These are phyloP conservation scores for Stropharia rugosoannulata DNA, from an alignment of 768 basidiomycete species.

Conservation along the genomic window DNA sequence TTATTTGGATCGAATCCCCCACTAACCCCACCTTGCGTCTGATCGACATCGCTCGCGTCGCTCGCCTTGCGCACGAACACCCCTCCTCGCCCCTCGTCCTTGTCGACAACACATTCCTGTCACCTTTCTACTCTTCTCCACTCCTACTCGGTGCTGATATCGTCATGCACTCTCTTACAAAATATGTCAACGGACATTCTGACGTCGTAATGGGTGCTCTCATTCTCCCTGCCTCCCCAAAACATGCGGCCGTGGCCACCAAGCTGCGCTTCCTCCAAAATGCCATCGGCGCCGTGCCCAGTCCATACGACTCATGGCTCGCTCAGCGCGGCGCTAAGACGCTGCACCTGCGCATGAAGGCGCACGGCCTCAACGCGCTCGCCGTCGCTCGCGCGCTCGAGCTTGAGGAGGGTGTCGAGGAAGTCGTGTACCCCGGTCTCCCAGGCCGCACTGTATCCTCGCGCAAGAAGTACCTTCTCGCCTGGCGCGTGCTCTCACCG, in stretches of 20 bases:
- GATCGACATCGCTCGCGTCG: conserved; percentile 76
- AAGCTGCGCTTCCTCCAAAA: conserved; percentile 88
- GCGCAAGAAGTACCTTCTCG: conserved; percentile 51
- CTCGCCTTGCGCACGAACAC: conserved; percentile 60
- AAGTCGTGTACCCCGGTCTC: conserved; percentile 87
- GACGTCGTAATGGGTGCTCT: conserved; percentile 91
- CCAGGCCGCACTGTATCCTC: conserved; percentile 46
- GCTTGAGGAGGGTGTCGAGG: conserved; percentile 58
- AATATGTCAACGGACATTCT: conserved; percentile 93
- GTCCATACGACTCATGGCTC: conserved; percentile 87
- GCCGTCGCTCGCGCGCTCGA: conserved; percentile 65
- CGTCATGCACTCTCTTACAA: conserved; percentile 81
- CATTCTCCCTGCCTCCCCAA: conserved; percentile 55
- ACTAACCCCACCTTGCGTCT: conserved; percentile 93
- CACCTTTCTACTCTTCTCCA: conserved; percentile 88
- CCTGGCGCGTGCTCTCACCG: conserved; percentile 59
- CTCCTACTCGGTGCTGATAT: conserved; percentile 84
- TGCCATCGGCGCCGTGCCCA: conserved; percentile 81
- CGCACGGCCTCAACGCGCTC: conserved; percentile 84
- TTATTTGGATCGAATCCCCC: conserved; percentile 94
- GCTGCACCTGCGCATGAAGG: conserved; percentile 82
- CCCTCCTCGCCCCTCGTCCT: conserved; percentile 73
- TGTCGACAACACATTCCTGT: conserved; percentile 94
- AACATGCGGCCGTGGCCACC: conserved; percentile 41
- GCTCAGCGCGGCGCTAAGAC: conserved; percentile 92